These are phyloP conservation scores for Elsinoe perseae DNA, from an alignment of 2,329 filamentous ascomycete genomes.

Conservation along the genomic window DNA sequence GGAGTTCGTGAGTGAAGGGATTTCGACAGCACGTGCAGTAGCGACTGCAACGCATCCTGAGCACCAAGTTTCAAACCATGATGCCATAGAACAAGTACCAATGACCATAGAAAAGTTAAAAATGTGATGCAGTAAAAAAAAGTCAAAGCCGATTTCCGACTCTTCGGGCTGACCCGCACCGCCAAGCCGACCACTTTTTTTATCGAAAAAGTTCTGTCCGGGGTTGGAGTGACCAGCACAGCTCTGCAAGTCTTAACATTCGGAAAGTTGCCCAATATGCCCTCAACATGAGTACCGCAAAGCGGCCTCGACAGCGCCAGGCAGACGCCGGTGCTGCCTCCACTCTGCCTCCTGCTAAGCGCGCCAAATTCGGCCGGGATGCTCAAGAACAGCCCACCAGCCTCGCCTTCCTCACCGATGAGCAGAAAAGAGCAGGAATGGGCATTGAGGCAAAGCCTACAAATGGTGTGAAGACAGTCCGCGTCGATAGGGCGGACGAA, in stretches of 20 bases:
- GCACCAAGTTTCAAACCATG: no score
- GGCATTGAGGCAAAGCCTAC: constrained; percentile 41
- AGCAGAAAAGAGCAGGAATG: constrained; percentile 29
- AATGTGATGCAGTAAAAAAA: not conserved
- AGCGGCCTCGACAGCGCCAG: constrained; percentile 27
- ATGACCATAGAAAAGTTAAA: not conserved
- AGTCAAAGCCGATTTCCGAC: not conserved
- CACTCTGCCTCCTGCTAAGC: constrained; percentile 26
- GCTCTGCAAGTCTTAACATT: not conserved
- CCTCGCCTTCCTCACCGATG: constrained; percentile 31
- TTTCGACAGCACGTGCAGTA: no score
- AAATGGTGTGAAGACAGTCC: constrained; percentile 46
- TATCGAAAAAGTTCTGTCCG: not conserved
- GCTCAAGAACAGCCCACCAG: constrained; percentile 28
- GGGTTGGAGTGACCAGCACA: not conserved
- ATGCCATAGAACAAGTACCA: not conserved
- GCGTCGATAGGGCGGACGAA: constrained; percentile 50
- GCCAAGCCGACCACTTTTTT: not conserved
- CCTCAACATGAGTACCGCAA: constrained; percentile 30
- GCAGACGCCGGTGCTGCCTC: constrained; percentile 25
- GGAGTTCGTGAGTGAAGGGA: no score
- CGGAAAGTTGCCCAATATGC: constrained; percentile 17
- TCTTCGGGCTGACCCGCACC: not conserved
- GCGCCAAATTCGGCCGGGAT: constrained; percentile 25
- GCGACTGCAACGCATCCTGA: no score